phyloP scores from a whole-genome alignment of 805 yeast species.

The Torulaspora delbrueckii region DNA sequence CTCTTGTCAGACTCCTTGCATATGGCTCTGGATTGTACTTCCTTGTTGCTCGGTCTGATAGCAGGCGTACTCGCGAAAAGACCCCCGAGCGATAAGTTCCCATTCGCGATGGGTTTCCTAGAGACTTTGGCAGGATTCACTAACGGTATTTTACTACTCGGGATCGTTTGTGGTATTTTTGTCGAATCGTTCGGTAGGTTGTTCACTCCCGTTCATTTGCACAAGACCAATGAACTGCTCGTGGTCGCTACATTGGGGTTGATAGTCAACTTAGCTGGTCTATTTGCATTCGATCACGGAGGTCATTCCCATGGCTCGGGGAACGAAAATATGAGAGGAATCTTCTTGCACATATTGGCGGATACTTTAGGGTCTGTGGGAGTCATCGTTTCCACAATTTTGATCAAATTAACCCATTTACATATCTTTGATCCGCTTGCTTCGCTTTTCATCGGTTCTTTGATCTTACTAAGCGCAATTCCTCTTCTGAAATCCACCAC shows the following conservation, averaged over 20 bases:
- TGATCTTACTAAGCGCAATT: slow-evolving; percentile 75
- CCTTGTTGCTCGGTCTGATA: slow-evolving; percentile 79
- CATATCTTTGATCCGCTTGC: slow-evolving; percentile 90
- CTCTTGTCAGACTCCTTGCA: slow-evolving; percentile 89
- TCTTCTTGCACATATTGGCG: slow-evolving; percentile 87
- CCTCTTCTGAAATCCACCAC: slow-evolving; percentile 84
- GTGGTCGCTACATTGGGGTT: slow-evolving; percentile 83
- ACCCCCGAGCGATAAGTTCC: slow-evolving; percentile 64
- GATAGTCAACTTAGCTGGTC: slow-evolving; percentile 84
- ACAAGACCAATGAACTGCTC: slow-evolving; percentile 76
- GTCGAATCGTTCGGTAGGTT: slow-evolving; percentile 84
- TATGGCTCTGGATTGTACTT: slow-evolving; percentile 93
- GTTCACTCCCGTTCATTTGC: slow-evolving; percentile 67
- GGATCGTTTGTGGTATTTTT: slow-evolving; percentile 82
- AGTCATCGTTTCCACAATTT: slow-evolving; percentile 82
- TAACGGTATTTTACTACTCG: slow-evolving; percentile 81
- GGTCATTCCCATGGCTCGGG: slow-evolving; percentile 42
- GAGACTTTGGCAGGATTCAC: slow-evolving; percentile 95
- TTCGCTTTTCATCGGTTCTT: slow-evolving; percentile 75
- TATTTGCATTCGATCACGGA: slow-evolving; percentile 90
- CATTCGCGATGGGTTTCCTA: slow-evolving; percentile 78
- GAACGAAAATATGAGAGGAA: slow-evolving; percentile 84
- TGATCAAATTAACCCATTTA: slow-evolving; percentile 61
- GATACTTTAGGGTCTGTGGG: slow-evolving; percentile 97
- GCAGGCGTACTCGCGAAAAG: slow-evolving; percentile 67